Evolutionary conservation across 306 rosid genomes (phyloP).

Genomic region (Hippophae rhamnoides): DNA sequence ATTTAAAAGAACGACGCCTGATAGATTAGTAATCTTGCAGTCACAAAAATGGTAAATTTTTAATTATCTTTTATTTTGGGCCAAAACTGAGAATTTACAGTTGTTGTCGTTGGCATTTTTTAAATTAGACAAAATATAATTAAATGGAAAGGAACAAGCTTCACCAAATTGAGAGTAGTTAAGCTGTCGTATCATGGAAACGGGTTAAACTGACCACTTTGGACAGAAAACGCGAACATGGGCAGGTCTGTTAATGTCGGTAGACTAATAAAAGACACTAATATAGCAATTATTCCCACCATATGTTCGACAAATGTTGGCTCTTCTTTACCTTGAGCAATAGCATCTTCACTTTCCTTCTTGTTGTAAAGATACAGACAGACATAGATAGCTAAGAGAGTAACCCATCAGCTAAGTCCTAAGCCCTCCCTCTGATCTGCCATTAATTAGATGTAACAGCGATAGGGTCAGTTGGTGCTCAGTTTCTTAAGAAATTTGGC

Average conservation of each 20-base stretch:
- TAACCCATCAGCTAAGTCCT: too few species aligned
- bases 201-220: background rate
- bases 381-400: background rate
- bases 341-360: slow-evolving; percentile 2
- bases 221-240: background rate
- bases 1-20: too few species aligned
- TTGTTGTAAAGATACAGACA: background rate
- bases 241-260: slow-evolving; percentile 4
- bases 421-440: too few species aligned
- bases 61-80: background rate
- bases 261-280: background rate
- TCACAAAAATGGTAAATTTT: too few species aligned
- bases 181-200: slow-evolving; percentile 1
- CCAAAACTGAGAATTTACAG: background rate
- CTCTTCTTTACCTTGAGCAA: background rate
- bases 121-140: background rate
- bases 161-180: slow-evolving; percentile 1
- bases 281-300: background rate
- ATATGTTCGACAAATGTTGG: slow-evolving; percentile 2
- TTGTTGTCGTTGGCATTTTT: too few species aligned
- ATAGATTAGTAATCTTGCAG: too few species aligned
- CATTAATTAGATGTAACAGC: too few species aligned
- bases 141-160: too few species aligned
- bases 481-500: background rate
- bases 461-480: background rate